A percentile compares a stretch with the other conserved stretches of the same genome.
phyloP scores from a whole-genome alignment of 495 filamentous ascomycete genomes.

The Neurospora tetraspora region DNA sequence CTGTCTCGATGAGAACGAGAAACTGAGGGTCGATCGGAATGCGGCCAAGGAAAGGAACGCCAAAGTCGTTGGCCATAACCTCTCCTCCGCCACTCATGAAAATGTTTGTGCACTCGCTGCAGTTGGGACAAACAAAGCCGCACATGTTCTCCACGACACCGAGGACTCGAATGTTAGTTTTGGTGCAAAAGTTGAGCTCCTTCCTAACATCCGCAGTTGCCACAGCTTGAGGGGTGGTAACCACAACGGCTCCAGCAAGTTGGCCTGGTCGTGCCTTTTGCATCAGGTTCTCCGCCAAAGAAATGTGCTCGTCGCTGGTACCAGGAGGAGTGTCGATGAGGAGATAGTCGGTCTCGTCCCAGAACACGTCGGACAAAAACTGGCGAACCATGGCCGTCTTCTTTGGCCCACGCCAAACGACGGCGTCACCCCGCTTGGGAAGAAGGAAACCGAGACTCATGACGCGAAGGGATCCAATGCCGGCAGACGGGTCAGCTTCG shows the following conservation, averaged over 20 bases:
- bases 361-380: conserved; percentile 86
- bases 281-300: conserved; percentile 76
- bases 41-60: conserved; percentile 71
- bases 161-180: conserved; percentile 70
- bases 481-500: conserved; percentile 34
- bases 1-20: conserved; percentile 43
- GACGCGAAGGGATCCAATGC: conserved; percentile 61
- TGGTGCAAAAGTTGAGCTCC: conserved; percentile 90
- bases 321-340: conserved; percentile 94
- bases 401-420: conserved; percentile 96
- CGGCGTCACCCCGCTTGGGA: conserved; percentile 70
- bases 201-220: conserved; percentile 89
- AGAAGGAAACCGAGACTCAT: conserved; percentile 94
- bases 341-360: conserved; percentile 79
- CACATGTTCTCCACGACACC: conserved; percentile 98
- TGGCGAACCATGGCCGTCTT: conserved; percentile 99
- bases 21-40: conserved; percentile 80
- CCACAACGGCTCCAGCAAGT: conserved; percentile 74
- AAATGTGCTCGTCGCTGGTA: conserved; percentile 95
- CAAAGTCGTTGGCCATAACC: conserved; percentile 81
- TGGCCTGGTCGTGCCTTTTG: conserved; percentile 49
- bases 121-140: conserved; percentile 91
- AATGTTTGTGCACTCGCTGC: conserved; percentile 84
- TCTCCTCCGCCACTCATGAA: conserved; percentile 84
- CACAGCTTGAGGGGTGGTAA: conserved; percentile 93